Evolutionary conservation across 2,329 filamentous ascomycete genomes (phyloP), one percentile per base, ranked within the genome.

Genomic region (Exophiala sp.): DNA sequence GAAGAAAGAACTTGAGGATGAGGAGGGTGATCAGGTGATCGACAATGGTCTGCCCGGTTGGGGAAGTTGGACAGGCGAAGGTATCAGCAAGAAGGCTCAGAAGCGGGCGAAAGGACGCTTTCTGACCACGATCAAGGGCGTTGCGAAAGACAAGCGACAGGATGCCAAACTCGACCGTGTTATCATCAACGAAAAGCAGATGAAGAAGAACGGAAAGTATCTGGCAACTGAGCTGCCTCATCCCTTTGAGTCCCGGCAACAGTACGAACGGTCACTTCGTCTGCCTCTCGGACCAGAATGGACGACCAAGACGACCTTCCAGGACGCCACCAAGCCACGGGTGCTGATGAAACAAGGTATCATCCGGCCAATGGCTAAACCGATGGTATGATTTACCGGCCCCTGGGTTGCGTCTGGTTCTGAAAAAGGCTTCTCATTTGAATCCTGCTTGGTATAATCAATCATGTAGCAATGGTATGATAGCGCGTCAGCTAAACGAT

Each of bases 221-320:
- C 79, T 96, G 65, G 91, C 94, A 14, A 84, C 85, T 7, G 82
- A 84, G 64, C 77, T 99, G 47, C 94, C 94, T 46, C 89, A 95
- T 72, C 86, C 85, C n/a, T 97, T 91, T 71, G 92, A 96, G 77
- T 89, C 82, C 24, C 81, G 80, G 63, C 81, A 88, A 66, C 63
- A 65, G 43, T 65, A 65, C 46, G 94, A 99, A 77, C 79, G 92
- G 47, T 88, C 87, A 60, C 76, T 97, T 54, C 80, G 92, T 40
- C 74, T 96, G 62, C 94, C 94, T 1, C 83, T 97, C 57, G 94
- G 94, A 1, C 89, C 88, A 12, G 92, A 99, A 72, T 99, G 92
- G 91, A 85, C 86, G 63, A 97, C 92, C n/a, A 96, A 96, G 81
- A 85, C 90, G 75, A 90, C 88, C 11, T 94, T 94, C 80, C 91